phyloP scores from a whole-genome alignment of 2,329 filamentous ascomycete genomes.

The Dendrostoma leiphaemia region DNA sequence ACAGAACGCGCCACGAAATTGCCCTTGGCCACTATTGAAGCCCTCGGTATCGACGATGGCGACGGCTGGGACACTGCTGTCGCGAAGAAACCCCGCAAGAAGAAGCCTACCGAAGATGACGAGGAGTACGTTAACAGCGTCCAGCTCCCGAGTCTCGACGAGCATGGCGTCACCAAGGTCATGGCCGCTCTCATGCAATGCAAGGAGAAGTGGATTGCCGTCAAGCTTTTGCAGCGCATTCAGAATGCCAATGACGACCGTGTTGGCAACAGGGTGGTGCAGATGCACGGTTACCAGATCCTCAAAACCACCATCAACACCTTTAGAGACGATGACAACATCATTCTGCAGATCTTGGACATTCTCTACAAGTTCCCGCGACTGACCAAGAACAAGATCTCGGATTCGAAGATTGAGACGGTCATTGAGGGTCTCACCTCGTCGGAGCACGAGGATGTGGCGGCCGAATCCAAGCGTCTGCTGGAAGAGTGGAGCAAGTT shows the following conservation, averaged over 20 bases:
- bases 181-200: conserved; percentile 97
- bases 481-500: conserved; percentile 86
- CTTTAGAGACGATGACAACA: conserved; percentile 86
- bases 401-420: conserved; percentile 90
- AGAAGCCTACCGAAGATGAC: conserved; percentile 87
- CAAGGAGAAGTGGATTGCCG: conserved; percentile 99
- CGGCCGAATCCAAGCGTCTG: conserved; percentile 66
- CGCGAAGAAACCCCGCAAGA: conserved; percentile 87
- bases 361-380: conserved; percentile 87
- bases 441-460: conserved; percentile 73
- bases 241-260: conserved; percentile 83
- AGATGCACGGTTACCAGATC: conserved; percentile 96
- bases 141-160: conserved; percentile 74
- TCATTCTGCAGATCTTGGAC: conserved; percentile 84
- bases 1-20: conserved; percentile 93
- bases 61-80: conserved; percentile 91
- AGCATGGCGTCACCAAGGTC: conserved; percentile 84
- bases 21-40: conserved; percentile 85
- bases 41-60: conserved; percentile 89
- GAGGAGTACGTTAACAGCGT: conserved; percentile 94
- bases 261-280: conserved; percentile 83
- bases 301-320: conserved; percentile 81
- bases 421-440: conserved; percentile 67
- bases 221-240: conserved; percentile 88
- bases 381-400: conserved; percentile 93